These are phyloP conservation scores for Gossypium gossypioides DNA, from an alignment of 441 rosid genomes.

Conservation along the genomic window DNA sequence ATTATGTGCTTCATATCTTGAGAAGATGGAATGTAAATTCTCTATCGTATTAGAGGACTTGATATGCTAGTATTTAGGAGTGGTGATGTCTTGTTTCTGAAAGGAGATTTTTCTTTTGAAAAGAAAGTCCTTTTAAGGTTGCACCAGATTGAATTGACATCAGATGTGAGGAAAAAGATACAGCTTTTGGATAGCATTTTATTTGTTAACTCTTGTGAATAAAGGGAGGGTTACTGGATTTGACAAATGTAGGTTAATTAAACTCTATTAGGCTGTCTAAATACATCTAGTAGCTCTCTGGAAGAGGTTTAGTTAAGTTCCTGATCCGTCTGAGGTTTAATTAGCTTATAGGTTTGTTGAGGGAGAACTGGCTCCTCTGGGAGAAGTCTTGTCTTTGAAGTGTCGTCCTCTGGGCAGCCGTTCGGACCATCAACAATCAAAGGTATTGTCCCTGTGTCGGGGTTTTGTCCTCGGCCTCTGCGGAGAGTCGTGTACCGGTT, in stretches of 20 bases:
- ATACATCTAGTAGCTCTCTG: background rate
- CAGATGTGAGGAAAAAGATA: background rate
- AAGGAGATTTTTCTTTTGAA: background rate
- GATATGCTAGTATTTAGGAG: background rate
- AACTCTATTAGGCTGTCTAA: slow-evolving; percentile 1
- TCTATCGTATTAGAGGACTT: background rate
- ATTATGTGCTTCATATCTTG: background rate
- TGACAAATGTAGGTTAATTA: background rate
- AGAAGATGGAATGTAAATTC: background rate
- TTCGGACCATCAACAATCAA: no score
- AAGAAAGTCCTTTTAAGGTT: background rate
- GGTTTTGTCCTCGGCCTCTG: no score
- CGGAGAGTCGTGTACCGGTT: no score
- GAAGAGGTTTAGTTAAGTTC: background rate
- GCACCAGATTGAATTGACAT: background rate
- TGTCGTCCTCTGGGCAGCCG: no score
- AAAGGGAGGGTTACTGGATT: background rate
- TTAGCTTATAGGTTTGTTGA: background rate
- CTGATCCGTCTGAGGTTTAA: background rate
- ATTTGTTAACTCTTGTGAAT: background rate
- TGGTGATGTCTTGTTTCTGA: background rate
- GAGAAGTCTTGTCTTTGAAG: no score
- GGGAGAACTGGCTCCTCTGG: no score
- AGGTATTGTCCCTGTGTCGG: no score
- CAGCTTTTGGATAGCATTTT: background rate